Evolutionary conservation across 2,329 filamentous ascomycete species (phyloP).

Genomic region (Boeremia exigua): DNA sequence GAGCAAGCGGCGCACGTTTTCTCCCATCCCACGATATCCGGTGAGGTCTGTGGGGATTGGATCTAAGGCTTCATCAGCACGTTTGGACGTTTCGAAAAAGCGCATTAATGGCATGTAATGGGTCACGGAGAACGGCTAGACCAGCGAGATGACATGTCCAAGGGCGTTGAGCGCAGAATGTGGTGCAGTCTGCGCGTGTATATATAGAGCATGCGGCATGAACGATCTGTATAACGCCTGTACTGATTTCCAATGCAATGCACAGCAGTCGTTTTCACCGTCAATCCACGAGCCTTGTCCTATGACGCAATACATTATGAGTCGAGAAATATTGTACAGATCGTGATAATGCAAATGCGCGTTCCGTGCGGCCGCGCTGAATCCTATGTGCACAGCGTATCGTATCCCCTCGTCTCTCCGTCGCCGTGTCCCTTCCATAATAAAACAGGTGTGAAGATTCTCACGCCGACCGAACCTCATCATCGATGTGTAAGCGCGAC

Average conservation of each 20-base stretch:
- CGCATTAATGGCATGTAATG: constrained; percentile 32
- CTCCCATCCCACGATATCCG: constrained; percentile 34
- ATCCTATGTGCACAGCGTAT: constrained; percentile 22
- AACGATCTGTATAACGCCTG: constrained; percentile 20
- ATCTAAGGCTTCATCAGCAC: constrained; percentile 18
- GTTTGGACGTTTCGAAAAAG: constrained; percentile 33
- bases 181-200: constrained; percentile 32
- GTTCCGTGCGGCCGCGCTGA: constrained; percentile 18
- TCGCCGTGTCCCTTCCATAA: constrained; percentile 16
- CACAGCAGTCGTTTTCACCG: not conserved
- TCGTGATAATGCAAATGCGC: constrained; percentile 19
- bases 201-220: constrained; percentile 39
- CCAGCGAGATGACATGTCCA: constrained; percentile 11
- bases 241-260: not conserved
- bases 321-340: constrained; percentile 41
- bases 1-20: constrained; percentile 34
- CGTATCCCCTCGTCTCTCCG: constrained; percentile 11
- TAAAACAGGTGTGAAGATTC: constrained; percentile 33
- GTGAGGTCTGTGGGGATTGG: constrained; percentile 35
- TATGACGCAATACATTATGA: constrained; percentile 34
- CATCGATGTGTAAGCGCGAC: not conserved
- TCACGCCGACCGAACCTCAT: not conserved
- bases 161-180: constrained; percentile 15
- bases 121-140: constrained; percentile 14
- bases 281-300: not conserved